phyloP scores from a whole-genome alignment of 106 monocot genomes.

The Allium sativum region DNA sequence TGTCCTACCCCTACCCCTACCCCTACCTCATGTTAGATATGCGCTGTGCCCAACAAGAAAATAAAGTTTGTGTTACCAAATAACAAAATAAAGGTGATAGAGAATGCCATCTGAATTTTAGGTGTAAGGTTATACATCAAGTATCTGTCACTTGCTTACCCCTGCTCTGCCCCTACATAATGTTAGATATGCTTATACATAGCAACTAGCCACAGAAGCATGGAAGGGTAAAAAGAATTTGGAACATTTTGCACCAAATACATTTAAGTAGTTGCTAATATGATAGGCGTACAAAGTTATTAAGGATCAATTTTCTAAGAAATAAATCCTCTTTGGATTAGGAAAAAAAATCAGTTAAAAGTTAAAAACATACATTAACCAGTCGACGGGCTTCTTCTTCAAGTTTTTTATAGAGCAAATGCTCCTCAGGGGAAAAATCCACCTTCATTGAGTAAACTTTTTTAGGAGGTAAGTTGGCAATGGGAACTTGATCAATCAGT shows the following conservation, averaged over 20 bases:
- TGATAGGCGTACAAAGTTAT: not conserved
- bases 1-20: too few species aligned
- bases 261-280: not conserved
- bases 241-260: not conserved
- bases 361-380: slow-evolving; percentile 76
- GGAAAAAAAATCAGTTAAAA: not conserved
- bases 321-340: not conserved
- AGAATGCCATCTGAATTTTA: too few species aligned
- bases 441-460: slow-evolving; percentile 48
- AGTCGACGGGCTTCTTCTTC: slow-evolving; percentile 63
- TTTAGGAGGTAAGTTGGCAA: slow-evolving; percentile 72
- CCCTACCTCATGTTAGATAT: too few species aligned
- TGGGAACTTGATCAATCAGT: slow-evolving; percentile 63
- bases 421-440: slow-evolving; percentile 69
- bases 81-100: too few species aligned
- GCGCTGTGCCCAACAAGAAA: too few species aligned
- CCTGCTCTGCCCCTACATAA: too few species aligned
- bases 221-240: too few species aligned
- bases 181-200: too few species aligned
- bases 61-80: too few species aligned
- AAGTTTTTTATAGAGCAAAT: slow-evolving; percentile 57
- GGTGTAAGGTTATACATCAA: too few species aligned
- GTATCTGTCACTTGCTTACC: too few species aligned
- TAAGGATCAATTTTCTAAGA: not conserved
- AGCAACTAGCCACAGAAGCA: too few species aligned